Base-by-base conservation (phyloP, 2,329 filamentous ascomycete species). In the Penicillium capsulatum region DNA sequence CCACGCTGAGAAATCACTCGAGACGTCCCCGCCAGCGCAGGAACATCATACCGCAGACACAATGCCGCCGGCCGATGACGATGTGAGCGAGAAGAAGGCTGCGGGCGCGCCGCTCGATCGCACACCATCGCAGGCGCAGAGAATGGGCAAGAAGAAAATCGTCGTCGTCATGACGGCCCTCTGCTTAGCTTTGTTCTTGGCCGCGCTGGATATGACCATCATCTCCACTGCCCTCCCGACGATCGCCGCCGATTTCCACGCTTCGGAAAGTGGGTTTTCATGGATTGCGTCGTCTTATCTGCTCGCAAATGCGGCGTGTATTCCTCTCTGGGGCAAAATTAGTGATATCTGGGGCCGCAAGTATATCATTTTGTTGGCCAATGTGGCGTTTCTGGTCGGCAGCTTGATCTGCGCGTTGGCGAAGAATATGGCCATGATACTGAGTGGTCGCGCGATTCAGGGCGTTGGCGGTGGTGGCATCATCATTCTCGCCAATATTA, bases 281-380 rank as follows among this genome's bases (percentile, higher is more conserved):
- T 74, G 68, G 69, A 70, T 73, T 45, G 68, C 69, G 13, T 69
- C 67, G 11, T 65, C 69, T 7, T 72, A 69, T 48, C 57, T 73
- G 11, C 56, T 73, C 36, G 67, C 64, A 36, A 68, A 71, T 48
- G 65, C 71, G 15, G 60, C 68, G 10, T 66, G 73, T 14, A 74
- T 75, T 2, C 76, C 76, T 2, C 68, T 76, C 20, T 81, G 78
- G 76, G 77, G 78, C 15, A 82, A 82, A 53, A 63, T 82, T 15
- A 79, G 76, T 31, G 81, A 84, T 48, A 83, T 84, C 42, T 84
- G 77, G 65, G 81, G 81, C 2, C 70, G 81, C 28, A 85, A 84
- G 51, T 74, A 74, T 9, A 72, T 81, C 34, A 64, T 84, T 19
- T 64, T 84, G 10, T 51, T 74, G 3, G 79, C 79, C 13, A 81